Percentiles rank a stretch among this genome's conserved stretches.
Conservation (phyloP, 169 alveolate species). For the Plasmodium blacklocki region DNA sequence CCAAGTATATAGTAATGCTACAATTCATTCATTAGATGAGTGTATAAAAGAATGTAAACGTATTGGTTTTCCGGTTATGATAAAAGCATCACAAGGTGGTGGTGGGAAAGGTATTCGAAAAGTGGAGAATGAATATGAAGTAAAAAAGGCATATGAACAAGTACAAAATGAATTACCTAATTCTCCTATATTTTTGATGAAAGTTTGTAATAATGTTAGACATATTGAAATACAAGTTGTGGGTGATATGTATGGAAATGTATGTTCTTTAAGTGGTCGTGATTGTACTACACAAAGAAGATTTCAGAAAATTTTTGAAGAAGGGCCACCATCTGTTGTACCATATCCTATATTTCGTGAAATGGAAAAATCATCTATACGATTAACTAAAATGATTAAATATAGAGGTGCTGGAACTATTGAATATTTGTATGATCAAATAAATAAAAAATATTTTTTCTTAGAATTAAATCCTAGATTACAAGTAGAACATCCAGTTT, state of each 20-base stretch:
- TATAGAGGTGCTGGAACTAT: conserved; percentile 94
- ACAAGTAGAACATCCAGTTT: conserved; percentile 96
- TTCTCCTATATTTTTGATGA: conserved; percentile 87
- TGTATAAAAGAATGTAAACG: conserved; percentile 88
- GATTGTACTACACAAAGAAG: conserved; percentile 96
- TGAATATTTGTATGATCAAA: conserved; percentile 92
- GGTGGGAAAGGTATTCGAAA: conserved; percentile 97
- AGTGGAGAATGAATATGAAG: conserved; percentile 80
- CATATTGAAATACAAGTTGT: conserved; percentile 93
- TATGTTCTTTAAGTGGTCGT: conserved; percentile 91
- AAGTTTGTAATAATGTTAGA: conserved; percentile 86
- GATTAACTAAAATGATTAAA: conserved; percentile 91
- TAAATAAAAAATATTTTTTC: conserved; percentile 87
- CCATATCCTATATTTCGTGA: conserved; percentile 86
- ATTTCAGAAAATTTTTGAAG: conserved; percentile 94
- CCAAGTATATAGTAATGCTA: conserved; percentile 63
- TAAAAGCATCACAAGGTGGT: conserved; percentile 97
- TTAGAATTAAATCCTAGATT: conserved; percentile 92
- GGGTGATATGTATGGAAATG: conserved; percentile 93
- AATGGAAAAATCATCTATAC: conserved; percentile 92
- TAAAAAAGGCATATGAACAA: conserved; percentile 82
- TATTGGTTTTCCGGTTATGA: conserved; percentile 96
- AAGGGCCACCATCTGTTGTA: conserved; percentile 91
- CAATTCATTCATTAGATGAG: conserved; percentile 85
- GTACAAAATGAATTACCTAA: conserved; percentile 82